Conservation (phyloP, 495 filamentous ascomycete species). For the Geoglossum glabrum region DNA sequence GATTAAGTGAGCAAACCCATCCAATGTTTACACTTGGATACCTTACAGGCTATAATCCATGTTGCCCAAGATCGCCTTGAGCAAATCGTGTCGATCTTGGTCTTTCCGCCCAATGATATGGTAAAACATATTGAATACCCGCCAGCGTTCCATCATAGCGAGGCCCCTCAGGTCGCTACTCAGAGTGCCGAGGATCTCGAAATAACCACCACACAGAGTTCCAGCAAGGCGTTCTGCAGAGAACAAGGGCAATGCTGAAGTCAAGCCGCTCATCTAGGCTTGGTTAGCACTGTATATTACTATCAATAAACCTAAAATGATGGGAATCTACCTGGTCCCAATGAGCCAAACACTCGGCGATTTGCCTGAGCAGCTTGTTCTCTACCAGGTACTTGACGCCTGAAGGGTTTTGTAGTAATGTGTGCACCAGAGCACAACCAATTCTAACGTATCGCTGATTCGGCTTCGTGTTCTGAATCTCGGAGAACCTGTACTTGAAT, state of each 20-base stretch:
- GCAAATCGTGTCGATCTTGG: slow-evolving; percentile 74
- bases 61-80: slow-evolving; percentile 65
- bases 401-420: slow-evolving; percentile 63
- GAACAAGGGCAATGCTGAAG: slow-evolving; percentile 73
- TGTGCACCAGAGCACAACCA: slow-evolving; percentile 71
- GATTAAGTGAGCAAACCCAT: slow-evolving; percentile 2
- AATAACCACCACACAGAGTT: slow-evolving; percentile 79
- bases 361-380: slow-evolving; percentile 79
- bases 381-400: slow-evolving; percentile 70
- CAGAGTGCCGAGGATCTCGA: slow-evolving; percentile 71
- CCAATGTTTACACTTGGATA: neutral
- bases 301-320: neutral
- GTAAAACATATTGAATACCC: slow-evolving; percentile 98
- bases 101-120: slow-evolving; percentile 83
- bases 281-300: neutral
- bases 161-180: slow-evolving; percentile 66
- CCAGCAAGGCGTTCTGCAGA: slow-evolving; percentile 61
- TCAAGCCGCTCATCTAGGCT: slow-evolving; percentile 59
- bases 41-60: slow-evolving; percentile 65
- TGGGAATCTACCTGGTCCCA: slow-evolving; percentile 40
- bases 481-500: slow-evolving; percentile 88
- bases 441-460: slow-evolving; percentile 87
- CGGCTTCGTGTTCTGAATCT: slow-evolving; percentile 65
- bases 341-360: slow-evolving; percentile 89
- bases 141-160: slow-evolving; percentile 85